These are phyloP conservation scores for Salix suchowensis DNA, from an alignment of 345 rosid genomes.

Conservation along the genomic window DNA sequence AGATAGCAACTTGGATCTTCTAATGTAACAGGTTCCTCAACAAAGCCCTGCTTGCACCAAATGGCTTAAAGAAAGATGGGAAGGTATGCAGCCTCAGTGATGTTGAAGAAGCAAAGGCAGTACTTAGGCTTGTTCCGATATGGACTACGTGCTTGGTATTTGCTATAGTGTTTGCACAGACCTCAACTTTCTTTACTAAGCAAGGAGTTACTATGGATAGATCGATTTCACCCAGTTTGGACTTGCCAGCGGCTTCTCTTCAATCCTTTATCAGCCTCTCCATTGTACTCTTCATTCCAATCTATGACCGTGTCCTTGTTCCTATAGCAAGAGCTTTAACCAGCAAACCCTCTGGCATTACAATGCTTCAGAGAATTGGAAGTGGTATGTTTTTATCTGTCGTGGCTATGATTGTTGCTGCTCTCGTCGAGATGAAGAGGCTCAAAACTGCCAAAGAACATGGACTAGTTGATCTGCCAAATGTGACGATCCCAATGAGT, in stretches of 20 bases:
- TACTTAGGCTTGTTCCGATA: conserved; percentile 24
- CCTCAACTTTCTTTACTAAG: conserved; percentile 24
- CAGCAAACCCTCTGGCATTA: conserved; percentile 13
- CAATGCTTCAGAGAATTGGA: conserved; percentile 32
- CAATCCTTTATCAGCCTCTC: conserved; percentile 12
- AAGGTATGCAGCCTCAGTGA: conserved; percentile 11
- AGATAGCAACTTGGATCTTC: background rate
- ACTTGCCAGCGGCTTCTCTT: conserved; percentile 22
- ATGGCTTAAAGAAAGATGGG: conserved; percentile 1
- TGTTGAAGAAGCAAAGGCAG: conserved; percentile 24
- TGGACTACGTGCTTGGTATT: conserved; percentile 19
- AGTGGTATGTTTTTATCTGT: conserved; percentile 14
- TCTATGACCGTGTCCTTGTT: conserved; percentile 21
- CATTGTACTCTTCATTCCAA: conserved; percentile 17
- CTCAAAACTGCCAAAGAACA: conserved; percentile 14
- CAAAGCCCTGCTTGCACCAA: conserved; percentile 19
- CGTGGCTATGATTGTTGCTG: conserved; percentile 14
- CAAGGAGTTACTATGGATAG: conserved; percentile 28
- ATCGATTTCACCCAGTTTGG: conserved; percentile 4
- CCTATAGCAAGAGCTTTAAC: conserved; percentile 20
- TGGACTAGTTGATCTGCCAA: conserved; percentile 11
- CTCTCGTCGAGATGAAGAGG: conserved; percentile 12
- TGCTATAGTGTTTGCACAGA: conserved; percentile 17
- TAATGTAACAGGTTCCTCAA: conserved; percentile 17
- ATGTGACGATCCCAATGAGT: conserved; percentile 14